Evolutionary conservation across 1,139 yeast genomes (phyloP).

Genomic region (Protomyces pachydermus): DNA sequence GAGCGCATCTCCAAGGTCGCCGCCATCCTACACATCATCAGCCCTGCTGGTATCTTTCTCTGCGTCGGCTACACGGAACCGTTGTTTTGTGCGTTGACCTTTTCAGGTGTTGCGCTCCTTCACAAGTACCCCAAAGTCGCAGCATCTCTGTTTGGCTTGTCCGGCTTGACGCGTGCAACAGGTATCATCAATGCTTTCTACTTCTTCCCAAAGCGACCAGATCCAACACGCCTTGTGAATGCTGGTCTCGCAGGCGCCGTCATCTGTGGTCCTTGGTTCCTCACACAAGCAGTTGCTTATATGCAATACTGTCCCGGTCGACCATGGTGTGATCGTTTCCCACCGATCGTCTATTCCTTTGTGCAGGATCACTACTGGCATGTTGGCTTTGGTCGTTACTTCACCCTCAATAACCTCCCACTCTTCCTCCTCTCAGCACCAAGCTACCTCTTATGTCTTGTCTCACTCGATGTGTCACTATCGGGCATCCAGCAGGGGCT

Average conservation of each 20-base stretch:
- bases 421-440: conserved; percentile 79
- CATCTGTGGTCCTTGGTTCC: conserved; percentile 48
- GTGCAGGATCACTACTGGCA: conserved; percentile 84
- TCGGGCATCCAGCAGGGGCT: conserved; percentile 38
- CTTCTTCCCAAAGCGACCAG: conserved; percentile 51
- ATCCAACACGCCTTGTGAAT: conserved; percentile 12
- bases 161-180: conserved; percentile 68
- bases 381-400: conserved; percentile 71
- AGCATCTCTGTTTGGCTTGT: conserved; percentile 55
- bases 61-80: conserved; percentile 76
- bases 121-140: conserved; percentile 46
- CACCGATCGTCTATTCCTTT: conserved; percentile 65
- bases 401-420: conserved; percentile 76
- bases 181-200: conserved; percentile 66
- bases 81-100: conserved; percentile 58
- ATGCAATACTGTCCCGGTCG: conserved; percentile 59
- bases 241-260: conserved; percentile 35
- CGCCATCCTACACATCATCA: conserved; percentile 51
- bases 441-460: conserved; percentile 26
- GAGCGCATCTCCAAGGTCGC: conserved; percentile 41
- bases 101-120: conserved; percentile 55
- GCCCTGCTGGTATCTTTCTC: conserved; percentile 79
- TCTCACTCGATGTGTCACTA: conserved; percentile 34
- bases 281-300: conserved; percentile 54
- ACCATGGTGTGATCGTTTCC: conserved; percentile 62